Conservation (phyloP, 768 basidiomycete species). For the Mycena leptocephala region DNA sequence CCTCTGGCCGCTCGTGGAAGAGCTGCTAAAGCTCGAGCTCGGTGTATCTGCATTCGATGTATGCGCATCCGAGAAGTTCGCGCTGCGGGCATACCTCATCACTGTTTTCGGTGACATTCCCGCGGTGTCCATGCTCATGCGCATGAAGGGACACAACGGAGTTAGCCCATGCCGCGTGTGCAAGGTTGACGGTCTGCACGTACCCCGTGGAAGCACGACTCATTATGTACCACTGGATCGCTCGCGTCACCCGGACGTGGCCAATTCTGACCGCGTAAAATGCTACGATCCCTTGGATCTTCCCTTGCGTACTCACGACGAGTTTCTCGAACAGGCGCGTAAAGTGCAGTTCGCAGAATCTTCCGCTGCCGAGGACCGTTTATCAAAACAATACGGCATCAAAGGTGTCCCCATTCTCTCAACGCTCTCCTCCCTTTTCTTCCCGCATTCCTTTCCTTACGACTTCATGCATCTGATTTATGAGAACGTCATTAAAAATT, state of each 20-base stretch:
- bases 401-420: slow-evolving; percentile 53
- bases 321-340: slow-evolving; percentile 33
- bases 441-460: slow-evolving; percentile 57
- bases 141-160: slow-evolving; percentile 59
- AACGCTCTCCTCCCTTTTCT: slow-evolving; percentile 48
- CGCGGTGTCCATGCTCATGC: slow-evolving; percentile 36
- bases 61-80: slow-evolving; percentile 30
- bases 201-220: slow-evolving; percentile 31
- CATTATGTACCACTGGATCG: slow-evolving; percentile 42
- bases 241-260: neutral
- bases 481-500: slow-evolving; percentile 37
- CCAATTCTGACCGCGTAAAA: neutral
- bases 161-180: slow-evolving; percentile 52
- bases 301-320: slow-evolving; percentile 32
- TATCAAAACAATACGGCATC: slow-evolving; percentile 49
- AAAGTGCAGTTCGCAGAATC: slow-evolving; percentile 37
- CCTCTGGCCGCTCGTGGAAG: slow-evolving; percentile 55
- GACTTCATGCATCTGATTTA: slow-evolving; percentile 64
- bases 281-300: slow-evolving; percentile 40
- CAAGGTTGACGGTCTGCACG: slow-evolving; percentile 44
- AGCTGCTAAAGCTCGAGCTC: slow-evolving; percentile 50
- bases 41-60: slow-evolving; percentile 55
- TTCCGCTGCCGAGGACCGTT: slow-evolving; percentile 25
- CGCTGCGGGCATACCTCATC: slow-evolving; percentile 46
- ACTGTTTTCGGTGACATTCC: slow-evolving; percentile 51